phyloP scores from a whole-genome alignment of 106 monocot species.

The Acorus gramineus region DNA sequence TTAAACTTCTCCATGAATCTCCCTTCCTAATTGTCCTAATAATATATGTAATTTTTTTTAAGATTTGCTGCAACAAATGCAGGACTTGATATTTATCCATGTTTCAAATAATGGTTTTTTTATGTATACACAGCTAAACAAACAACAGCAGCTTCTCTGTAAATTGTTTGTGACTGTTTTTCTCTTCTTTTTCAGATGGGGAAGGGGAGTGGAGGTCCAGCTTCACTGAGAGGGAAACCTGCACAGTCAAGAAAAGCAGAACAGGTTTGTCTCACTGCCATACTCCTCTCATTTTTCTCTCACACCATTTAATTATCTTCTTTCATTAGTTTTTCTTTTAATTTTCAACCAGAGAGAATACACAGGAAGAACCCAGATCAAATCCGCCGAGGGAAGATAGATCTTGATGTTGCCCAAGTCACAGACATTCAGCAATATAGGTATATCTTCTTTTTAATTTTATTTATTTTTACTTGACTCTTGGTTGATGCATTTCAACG shows the following conservation, averaged over 20 bases:
- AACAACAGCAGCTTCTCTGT: background rate
- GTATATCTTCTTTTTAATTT: constrained; percentile 10
- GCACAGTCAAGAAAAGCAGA: constrained; percentile 48
- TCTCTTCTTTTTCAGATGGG: constrained; percentile 26
- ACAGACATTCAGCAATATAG: constrained; percentile 54
- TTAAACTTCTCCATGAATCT: no score
- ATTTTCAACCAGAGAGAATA: constrained; percentile 28
- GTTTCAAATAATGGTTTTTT: background rate
- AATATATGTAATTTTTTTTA: no score
- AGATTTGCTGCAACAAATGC: no score
- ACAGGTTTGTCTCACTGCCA: constrained; percentile 28
- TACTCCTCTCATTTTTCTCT: constrained; percentile 9
- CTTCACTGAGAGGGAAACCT: constrained; percentile 47
- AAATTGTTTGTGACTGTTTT: background rate
- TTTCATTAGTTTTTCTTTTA: constrained; percentile 6
- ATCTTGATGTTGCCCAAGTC: constrained; percentile 50
- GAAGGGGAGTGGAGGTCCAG: constrained; percentile 45
- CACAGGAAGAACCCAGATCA: constrained; percentile 28
- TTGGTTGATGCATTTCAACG: background rate
- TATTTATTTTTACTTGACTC: background rate
- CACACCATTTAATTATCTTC: constrained; percentile 1
- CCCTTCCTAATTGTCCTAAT: no score
- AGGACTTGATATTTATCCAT: no score
- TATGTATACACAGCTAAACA: background rate
- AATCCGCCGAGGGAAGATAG: constrained; percentile 39